Conservation (phyloP, 345 rosid species). For the Atalantia buxifolia region DNA sequence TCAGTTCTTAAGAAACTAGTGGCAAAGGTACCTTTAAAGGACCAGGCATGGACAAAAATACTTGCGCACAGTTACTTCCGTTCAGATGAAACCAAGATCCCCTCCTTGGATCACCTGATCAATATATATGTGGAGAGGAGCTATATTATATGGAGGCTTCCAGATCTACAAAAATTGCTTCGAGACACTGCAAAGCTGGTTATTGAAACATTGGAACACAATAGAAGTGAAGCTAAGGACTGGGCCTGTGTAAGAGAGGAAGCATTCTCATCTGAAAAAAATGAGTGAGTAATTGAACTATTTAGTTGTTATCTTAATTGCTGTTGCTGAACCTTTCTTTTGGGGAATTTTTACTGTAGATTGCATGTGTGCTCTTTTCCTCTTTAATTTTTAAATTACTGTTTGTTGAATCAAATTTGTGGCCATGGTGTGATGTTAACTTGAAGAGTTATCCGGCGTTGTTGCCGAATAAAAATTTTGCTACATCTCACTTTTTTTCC, state of each 20-base stretch:
- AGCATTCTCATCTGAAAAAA: constrained; percentile 73
- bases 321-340: not conserved
- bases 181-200: constrained; percentile 49
- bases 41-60: constrained; percentile 66
- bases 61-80: constrained; percentile 54
- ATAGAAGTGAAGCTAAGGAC: constrained; percentile 57
- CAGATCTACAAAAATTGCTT: constrained; percentile 75
- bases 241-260: constrained; percentile 78
- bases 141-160: constrained; percentile 86
- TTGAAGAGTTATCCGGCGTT: not conserved
- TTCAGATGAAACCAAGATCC: constrained; percentile 60
- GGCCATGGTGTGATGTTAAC: not conserved
- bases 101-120: constrained; percentile 73
- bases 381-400: not conserved
- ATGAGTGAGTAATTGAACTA: constrained; percentile 52
- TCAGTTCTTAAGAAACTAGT: constrained; percentile 68
- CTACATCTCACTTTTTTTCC: not conserved
- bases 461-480: not conserved
- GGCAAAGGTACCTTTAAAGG: constrained; percentile 80
- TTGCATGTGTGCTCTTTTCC: not conserved
- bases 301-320: constrained; percentile 1
- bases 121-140: constrained; percentile 77
- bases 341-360: not conserved
- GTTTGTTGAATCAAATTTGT: not conserved
- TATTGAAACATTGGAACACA: constrained; percentile 50